Conservation (phyloP, 805 yeast genomes). For the Gaillardinia entomophila region DNA sequence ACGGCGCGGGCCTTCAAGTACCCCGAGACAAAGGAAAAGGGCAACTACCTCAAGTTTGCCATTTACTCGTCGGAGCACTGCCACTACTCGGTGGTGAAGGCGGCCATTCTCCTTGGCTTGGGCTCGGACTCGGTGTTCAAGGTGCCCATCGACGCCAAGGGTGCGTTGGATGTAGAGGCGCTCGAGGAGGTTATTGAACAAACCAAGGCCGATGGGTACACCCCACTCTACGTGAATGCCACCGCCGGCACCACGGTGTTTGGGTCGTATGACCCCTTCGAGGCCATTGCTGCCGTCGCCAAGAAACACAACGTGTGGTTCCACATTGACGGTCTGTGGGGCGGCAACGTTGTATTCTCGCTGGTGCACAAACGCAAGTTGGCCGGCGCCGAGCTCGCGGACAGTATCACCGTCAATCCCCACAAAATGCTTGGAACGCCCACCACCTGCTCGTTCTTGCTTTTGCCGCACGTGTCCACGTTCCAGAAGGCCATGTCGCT, state of each 20-base stretch:
- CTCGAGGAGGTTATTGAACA: constrained; percentile 41
- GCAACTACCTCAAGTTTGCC: constrained; percentile 58
- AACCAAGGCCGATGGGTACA: constrained; percentile 48
- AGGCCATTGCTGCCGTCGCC: constrained; percentile 48
- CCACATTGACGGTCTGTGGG: constrained; percentile 90
- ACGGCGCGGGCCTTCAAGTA: constrained; percentile 62
- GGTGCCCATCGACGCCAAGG: constrained; percentile 50
- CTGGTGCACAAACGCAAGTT: constrained; percentile 38
- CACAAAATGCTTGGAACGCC: constrained; percentile 91
- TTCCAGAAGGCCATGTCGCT: constrained; percentile 73
- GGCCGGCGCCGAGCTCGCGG: constrained; percentile 59
- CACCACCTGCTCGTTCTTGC: constrained; percentile 64
- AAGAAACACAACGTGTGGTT: constrained; percentile 59
- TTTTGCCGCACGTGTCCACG: constrained; percentile 60
- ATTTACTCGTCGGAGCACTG: constrained; percentile 67
- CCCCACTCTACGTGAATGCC: constrained; percentile 72
- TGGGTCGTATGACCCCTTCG: constrained; percentile 74
- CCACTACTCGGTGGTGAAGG: constrained; percentile 76
- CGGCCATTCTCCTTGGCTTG: constrained; percentile 70
- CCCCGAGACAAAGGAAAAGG: constrained; percentile 65
- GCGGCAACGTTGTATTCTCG: constrained; percentile 77
- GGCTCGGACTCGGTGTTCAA: constrained; percentile 62
- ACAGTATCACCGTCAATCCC: constrained; percentile 77
- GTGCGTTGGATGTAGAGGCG: constrained; percentile 48
- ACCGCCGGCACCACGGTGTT: constrained; percentile 89